phyloP scores from a whole-genome alignment of 257 asterid species.

The Linderniella brevidens region DNA sequence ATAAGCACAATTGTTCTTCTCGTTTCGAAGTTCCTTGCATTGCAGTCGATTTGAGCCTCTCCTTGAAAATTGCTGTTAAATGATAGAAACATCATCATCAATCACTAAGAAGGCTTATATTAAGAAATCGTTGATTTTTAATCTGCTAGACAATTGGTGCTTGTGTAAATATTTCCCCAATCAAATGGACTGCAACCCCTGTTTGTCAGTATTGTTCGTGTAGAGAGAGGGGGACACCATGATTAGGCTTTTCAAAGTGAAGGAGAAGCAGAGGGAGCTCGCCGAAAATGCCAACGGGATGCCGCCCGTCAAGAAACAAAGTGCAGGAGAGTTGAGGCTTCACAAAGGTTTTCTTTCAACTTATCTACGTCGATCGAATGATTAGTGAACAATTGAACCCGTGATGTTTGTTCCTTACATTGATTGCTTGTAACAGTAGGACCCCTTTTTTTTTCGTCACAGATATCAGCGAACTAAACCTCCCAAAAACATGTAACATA shows the following conservation, averaged over 20 bases:
- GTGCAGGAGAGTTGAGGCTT: slow-evolving; percentile 92
- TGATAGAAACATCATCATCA: no score
- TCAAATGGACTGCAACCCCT: no score
- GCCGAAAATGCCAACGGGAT: slow-evolving; percentile 81
- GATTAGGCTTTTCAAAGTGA: slow-evolving; percentile 87
- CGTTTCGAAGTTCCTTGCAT: no score
- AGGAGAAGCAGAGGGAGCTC: slow-evolving; percentile 83
- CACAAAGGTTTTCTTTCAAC: slow-evolving; percentile 30
- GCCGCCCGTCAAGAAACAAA: slow-evolving; percentile 79
- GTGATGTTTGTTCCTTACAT: not conserved
- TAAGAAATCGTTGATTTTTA: no score
- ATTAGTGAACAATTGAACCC: not conserved
- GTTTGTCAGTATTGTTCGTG: slow-evolving; percentile 6
- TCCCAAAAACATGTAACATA: slow-evolving; percentile 70
- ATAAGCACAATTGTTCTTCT: no score
- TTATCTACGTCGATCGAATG: no score
- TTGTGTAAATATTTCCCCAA: no score
- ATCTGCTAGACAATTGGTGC: no score
- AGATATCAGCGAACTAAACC: slow-evolving; percentile 85
- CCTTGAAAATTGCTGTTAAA: no score
- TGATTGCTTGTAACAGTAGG: not conserved
- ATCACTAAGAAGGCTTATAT: no score
- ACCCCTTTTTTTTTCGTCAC: slow-evolving; percentile 8
- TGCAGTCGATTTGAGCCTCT: no score
- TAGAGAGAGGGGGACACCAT: slow-evolving; percentile 31